phyloP scores from a whole-genome alignment of 2,329 filamentous ascomycete species.

The Fusarium sp. region DNA sequence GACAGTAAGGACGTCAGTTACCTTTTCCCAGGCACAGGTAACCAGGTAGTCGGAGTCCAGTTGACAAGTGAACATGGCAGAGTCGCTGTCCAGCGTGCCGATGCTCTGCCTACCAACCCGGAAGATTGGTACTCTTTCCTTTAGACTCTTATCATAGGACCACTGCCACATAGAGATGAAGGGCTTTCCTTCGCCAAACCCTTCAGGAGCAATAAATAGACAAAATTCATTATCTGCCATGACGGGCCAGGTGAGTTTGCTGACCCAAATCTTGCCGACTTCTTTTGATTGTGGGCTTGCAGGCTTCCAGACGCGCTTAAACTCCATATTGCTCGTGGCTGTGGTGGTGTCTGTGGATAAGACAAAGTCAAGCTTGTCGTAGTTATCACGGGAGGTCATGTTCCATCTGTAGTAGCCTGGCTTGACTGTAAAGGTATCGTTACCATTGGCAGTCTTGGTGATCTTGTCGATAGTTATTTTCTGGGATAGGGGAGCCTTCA shows the following conservation, averaged over 20 bases:
- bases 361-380: slow-evolving; percentile 16
- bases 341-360: slow-evolving; percentile 4
- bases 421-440: slow-evolving; percentile 20
- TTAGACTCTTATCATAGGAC: not conserved
- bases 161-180: slow-evolving; percentile 30
- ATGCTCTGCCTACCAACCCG: not conserved
- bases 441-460: not conserved
- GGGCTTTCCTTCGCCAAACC: slow-evolving; percentile 25
- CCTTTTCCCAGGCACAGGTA: slow-evolving; percentile 21
- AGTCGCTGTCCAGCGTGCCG: not conserved
- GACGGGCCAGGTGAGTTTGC: slow-evolving; percentile 21
- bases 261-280: slow-evolving; percentile 22
- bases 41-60: slow-evolving; percentile 17
- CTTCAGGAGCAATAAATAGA: slow-evolving; percentile 30
- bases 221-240: slow-evolving; percentile 11
- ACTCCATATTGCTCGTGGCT: not conserved
- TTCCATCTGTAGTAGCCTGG: slow-evolving; percentile 4
- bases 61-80: slow-evolving; percentile 11
- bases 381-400: slow-evolving; percentile 13
- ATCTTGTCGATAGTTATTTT: slow-evolving; percentile 13
- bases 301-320: slow-evolving; percentile 22
- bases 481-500: slow-evolving; percentile 28
- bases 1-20: not conserved
- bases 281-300: not conserved
- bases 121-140: slow-evolving; percentile 10